Evolutionary conservation across 2,329 filamentous ascomycete species (phyloP).

Genomic region (Aureobasidium lini): DNA sequence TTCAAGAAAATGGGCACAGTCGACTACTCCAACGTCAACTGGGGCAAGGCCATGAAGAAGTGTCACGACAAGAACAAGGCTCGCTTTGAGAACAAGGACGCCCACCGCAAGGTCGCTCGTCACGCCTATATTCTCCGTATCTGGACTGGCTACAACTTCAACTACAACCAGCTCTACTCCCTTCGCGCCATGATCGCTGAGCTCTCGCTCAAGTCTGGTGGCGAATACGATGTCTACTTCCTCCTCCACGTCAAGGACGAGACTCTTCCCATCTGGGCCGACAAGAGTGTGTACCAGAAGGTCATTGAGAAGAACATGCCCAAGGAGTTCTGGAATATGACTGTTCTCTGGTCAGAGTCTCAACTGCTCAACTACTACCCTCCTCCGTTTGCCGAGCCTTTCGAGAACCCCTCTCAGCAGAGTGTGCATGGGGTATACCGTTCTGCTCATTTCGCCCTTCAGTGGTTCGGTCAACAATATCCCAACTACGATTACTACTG

Average conservation of each 20-base stretch:
- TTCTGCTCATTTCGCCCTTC: constrained; percentile 42
- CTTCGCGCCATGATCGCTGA: constrained; percentile 79
- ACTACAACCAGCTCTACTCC: constrained; percentile 70
- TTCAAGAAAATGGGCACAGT: constrained; percentile 43
- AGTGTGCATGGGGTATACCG: constrained; percentile 90
- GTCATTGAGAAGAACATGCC: constrained; percentile 64
- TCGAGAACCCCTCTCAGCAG: constrained; percentile 50
- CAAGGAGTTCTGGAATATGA: constrained; percentile 79
- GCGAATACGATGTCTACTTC: constrained; percentile 79
- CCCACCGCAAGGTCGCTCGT: constrained; percentile 42
- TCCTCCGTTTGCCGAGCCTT: constrained; percentile 71
- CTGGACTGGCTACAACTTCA: constrained; percentile 76
- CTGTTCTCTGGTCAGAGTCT: constrained; percentile 86
- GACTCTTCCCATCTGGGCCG: constrained; percentile 69
- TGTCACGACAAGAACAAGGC: constrained; percentile 44
- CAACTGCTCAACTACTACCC: constrained; percentile 91
- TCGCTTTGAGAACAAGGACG: constrained; percentile 33
- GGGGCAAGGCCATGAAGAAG: constrained; percentile 40
- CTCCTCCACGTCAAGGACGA: constrained; percentile 78
- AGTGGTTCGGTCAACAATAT: constrained; percentile 45
- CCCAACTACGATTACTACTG: constrained; percentile 53
- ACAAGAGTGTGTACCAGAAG: constrained; percentile 58
- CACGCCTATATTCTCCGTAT: constrained; percentile 80
- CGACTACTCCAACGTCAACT: constrained; percentile 42
- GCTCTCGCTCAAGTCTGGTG: constrained; percentile 69